Base-by-base conservation (phyloP, 495 filamentous ascomycete species). In the Aspergillus kassunensis region DNA sequence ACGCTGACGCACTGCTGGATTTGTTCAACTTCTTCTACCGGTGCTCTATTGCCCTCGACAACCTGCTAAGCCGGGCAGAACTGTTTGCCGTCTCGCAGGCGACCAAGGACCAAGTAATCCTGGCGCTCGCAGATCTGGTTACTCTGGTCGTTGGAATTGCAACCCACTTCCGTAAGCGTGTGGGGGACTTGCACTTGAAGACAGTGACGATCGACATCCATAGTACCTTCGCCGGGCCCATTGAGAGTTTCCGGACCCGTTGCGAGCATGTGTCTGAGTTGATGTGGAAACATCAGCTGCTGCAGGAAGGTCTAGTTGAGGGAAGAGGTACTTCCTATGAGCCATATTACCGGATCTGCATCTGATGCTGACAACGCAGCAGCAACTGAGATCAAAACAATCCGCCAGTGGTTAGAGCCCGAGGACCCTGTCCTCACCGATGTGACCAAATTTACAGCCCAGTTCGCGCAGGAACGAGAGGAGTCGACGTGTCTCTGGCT, bases 61-160 rank as follows among this genome's bases (percentile, higher is more conserved):
- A 69, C 34, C 56, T 71, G 9, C 52, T 71, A 15, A 63, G 67
- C 37, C 64, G 68, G 1, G 58, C 62, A 1, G 66, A 69, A 55
- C 46, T 71, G 15, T 71, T 71, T 44, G 31, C 44, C 4, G 64
- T 69, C 23, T 71, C 68, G 4, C 61, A 65, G 29, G 63, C 66
- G n/a, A 71, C 69, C 58, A 71, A 69, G 49, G 68, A 71, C 30
- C 68, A 71, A 56, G 60, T 71, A 1, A 55, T 69, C 11, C 55
- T 71, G 0, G 66, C 68, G 20, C 52, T 71, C 44, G 61, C 61
- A 11, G 68, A 71, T 45, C 37, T 71, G 19, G 64, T 71, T 6
- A 69, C 64, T 0, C 58, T 71, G n/a, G 61, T 71, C 27, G 56
- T 58, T 21, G 52, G 55, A 20, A 63, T 71, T 8, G 59, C 66